phyloP scores from a whole-genome alignment of 768 basidiomycete genomes.

The Agrocybe pediades region DNA sequence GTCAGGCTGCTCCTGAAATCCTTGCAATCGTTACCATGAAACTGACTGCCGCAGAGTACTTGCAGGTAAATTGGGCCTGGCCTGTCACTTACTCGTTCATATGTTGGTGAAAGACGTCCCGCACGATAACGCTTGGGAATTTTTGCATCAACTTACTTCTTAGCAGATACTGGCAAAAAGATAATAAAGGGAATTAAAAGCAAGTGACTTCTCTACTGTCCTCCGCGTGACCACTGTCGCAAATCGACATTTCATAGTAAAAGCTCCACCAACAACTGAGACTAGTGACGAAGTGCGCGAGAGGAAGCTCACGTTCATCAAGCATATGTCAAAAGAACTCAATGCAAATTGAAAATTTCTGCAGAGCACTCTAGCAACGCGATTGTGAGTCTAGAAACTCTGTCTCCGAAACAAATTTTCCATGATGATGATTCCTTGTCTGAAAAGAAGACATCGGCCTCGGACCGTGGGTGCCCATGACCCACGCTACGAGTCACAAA shows the following conservation, averaged over 20 bases:
- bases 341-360: neutral
- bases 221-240: neutral
- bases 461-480: conserved; percentile 13
- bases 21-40: no score
- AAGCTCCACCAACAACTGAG: neutral
- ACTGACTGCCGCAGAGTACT: no score
- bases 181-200: neutral
- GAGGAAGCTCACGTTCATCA: neutral
- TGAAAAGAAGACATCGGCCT: conserved; percentile 1
- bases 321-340: neutral
- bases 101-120: conserved; percentile 48
- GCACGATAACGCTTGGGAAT: conserved; percentile 46
- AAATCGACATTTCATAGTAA: no score
- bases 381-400: neutral
- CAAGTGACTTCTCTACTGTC: neutral
- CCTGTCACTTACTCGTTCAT: no score
- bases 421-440: conserved; percentile 1
- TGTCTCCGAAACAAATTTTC: neutral
- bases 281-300: neutral
- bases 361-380: neutral
- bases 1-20: no score
- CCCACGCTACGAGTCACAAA: conserved; percentile 3
- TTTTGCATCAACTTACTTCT: conserved; percentile 33
- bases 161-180: conserved; percentile 8
- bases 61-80: no score